phyloP scores from a whole-genome alignment of 257 asterid genomes.

The Ballota nigra region DNA sequence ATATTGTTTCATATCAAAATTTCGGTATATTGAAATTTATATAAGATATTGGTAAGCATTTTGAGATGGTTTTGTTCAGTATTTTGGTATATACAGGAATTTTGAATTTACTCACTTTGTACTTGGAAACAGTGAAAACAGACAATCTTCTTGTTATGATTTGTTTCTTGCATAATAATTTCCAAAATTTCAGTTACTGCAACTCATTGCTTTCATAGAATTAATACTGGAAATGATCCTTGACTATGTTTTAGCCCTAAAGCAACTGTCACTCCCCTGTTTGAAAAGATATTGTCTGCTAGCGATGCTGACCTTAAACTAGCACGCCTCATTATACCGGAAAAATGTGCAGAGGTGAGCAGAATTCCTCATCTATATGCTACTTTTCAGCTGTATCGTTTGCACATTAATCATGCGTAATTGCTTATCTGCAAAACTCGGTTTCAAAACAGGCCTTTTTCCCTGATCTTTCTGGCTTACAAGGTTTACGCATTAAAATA shows the following conservation, averaged over 20 bases:
- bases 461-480: slow-evolving; percentile 57
- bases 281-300: slow-evolving; percentile 53
- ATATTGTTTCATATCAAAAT: too few relatives aligned
- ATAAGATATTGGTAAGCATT: too few relatives aligned
- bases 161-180: neutral
- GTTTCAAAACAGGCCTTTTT: slow-evolving; percentile 50
- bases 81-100: too few relatives aligned
- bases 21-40: too few relatives aligned
- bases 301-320: slow-evolving; percentile 56
- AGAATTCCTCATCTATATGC: slow-evolving; percentile 1
- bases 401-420: slow-evolving; percentile 6
- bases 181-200: slow-evolving; percentile 2
- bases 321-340: slow-evolving; percentile 63
- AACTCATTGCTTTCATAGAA: neutral
- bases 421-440: neutral
- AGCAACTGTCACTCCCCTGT: slow-evolving; percentile 52
- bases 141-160: neutral
- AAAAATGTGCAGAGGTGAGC: slow-evolving; percentile 70
- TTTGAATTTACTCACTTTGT: neutral
- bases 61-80: too few relatives aligned
- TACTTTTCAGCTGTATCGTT: slow-evolving; percentile 7
- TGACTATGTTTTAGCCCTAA: slow-evolving; percentile 52
- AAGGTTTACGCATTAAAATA: slow-evolving; percentile 48
- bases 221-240: slow-evolving; percentile 36
- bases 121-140: neutral